phyloP scores from a whole-genome alignment of 805 yeast species.

The Saccharomycopsis fodiens region DNA sequence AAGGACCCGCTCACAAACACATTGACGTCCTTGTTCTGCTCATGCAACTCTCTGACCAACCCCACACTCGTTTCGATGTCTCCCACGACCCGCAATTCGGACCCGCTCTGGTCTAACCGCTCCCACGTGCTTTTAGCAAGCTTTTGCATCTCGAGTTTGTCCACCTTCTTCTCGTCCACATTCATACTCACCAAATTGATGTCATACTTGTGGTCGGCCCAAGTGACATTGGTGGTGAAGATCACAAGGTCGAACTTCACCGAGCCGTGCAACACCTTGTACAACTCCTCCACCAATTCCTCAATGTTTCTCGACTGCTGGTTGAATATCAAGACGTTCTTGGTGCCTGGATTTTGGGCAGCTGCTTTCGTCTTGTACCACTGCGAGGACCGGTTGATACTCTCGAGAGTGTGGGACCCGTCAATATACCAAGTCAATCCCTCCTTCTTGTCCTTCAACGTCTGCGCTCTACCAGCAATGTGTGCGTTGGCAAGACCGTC shows the following conservation, averaged over 20 bases:
- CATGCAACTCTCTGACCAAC: slow-evolving; percentile 37
- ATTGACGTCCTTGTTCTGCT: slow-evolving; percentile 34
- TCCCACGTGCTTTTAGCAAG: slow-evolving; percentile 66
- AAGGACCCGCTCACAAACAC: slow-evolving; percentile 92
- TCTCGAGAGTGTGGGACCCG: slow-evolving; percentile 94
- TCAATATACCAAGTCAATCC: slow-evolving; percentile 75
- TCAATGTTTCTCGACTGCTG: slow-evolving; percentile 90
- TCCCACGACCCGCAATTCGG: slow-evolving; percentile 47
- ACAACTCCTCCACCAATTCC: slow-evolving; percentile 49
- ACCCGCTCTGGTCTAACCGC: slow-evolving; percentile 30
- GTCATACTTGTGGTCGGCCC: slow-evolving; percentile 74
- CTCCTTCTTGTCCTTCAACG: slow-evolving; percentile 37
- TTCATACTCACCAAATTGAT: slow-evolving; percentile 82
- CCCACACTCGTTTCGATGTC: slow-evolving; percentile 71
- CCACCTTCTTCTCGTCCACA: slow-evolving; percentile 70
- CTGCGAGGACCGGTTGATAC: slow-evolving; percentile 68
- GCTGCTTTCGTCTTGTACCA: slow-evolving; percentile 49
- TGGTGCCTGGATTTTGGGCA: slow-evolving; percentile 18
- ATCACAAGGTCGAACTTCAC: slow-evolving; percentile 64
- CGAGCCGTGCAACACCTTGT: slow-evolving; percentile 32
- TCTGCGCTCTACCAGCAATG: slow-evolving; percentile 98
- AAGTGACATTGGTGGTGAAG: slow-evolving; percentile 88
- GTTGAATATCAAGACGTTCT: slow-evolving; percentile 65
- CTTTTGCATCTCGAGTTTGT: slow-evolving; percentile 74
- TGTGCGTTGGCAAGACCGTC: slow-evolving; percentile 57